Conservation (phyloP, 306 rosid species). For the Trichosanthes truncata region DNA sequence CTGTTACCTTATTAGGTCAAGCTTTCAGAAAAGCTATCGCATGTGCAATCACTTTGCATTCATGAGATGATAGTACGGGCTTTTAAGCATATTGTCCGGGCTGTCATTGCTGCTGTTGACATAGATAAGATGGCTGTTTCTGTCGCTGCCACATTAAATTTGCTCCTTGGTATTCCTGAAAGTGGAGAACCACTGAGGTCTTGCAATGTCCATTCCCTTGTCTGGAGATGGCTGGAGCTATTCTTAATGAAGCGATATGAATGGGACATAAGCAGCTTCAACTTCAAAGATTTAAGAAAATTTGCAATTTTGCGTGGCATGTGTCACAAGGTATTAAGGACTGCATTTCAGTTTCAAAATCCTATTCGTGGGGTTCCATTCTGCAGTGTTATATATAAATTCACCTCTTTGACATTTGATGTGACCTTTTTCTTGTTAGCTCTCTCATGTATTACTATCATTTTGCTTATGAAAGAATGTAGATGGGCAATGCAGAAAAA, state of each 20-base stretch:
- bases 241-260: conserved; percentile 77
- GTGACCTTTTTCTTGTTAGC: background rate
- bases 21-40: conserved; percentile 90
- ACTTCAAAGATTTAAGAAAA: conserved; percentile 68
- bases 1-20: conserved; percentile 52
- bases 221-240: conserved; percentile 78
- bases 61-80: conserved; percentile 99
- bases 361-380: conserved; percentile 13
- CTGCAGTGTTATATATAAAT: background rate
- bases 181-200: conserved; percentile 42
- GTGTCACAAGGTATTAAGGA: conserved; percentile 74
- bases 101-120: conserved; percentile 70
- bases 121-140: conserved; percentile 63
- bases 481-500: background rate
- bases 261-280: conserved; percentile 62
- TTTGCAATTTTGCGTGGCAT: conserved; percentile 89
- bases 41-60: conserved; percentile 90
- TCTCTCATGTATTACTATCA: background rate
- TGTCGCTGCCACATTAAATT: conserved; percentile 71
- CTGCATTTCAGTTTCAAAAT: background rate
- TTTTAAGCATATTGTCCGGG: conserved; percentile 89
- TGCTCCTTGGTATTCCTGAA: conserved; percentile 73
- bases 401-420: background rate
- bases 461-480: background rate
- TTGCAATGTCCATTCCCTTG: conserved; percentile 47